Percentiles rank a stretch among this genome's conserved stretches.
Evolutionary conservation across 1,284 basidiomycete genomes (phyloP).

Genomic region (Earliella scabrosa): DNA sequence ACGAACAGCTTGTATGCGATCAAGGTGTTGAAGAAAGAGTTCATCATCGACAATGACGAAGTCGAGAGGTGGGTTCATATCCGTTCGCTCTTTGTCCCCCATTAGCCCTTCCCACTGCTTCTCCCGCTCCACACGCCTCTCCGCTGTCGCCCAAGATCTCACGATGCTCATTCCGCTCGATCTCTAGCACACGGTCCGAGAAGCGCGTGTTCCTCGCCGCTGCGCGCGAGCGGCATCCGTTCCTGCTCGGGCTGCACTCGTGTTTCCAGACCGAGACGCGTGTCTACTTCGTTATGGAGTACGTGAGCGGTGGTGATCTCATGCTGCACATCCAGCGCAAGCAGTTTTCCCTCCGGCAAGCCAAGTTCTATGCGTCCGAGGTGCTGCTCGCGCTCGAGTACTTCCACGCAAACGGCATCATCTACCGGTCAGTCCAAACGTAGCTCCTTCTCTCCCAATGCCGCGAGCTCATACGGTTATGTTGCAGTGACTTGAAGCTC

Average conservation of each 20-base stretch:
- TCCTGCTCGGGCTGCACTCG: constrained; percentile 95
- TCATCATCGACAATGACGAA: constrained; percentile 99
- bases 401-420: constrained; percentile 98
- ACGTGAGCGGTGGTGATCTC: constrained; percentile 78
- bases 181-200: constrained; percentile 91
- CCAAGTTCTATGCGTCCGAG: constrained; percentile 99
- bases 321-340: constrained; percentile 86
- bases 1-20: constrained; percentile 93
- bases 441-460: not conserved
- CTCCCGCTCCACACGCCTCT: not conserved
- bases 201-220: constrained; percentile 98
- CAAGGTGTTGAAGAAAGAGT: constrained; percentile 99
- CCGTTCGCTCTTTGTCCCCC: not conserved
- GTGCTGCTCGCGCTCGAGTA: constrained; percentile 97
- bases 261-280: constrained; percentile 99
- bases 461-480: not conserved
- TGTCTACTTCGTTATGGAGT: constrained; percentile 86
- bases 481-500: constrained; percentile 88
- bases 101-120: not conserved
- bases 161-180: too few species aligned
- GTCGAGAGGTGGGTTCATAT: constrained; percentile 82
- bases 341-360: constrained; percentile 81
- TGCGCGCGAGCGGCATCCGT: constrained; percentile 95
- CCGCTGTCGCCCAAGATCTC: not conserved
- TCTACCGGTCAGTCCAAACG: constrained; percentile 60